Percentiles rank a stretch among this genome's conserved stretches.
These are phyloP conservation scores for Colletotrichum cordylinicola DNA, from an alignment of 2,329 filamentous ascomycete genomes.

Conservation along the genomic window DNA sequence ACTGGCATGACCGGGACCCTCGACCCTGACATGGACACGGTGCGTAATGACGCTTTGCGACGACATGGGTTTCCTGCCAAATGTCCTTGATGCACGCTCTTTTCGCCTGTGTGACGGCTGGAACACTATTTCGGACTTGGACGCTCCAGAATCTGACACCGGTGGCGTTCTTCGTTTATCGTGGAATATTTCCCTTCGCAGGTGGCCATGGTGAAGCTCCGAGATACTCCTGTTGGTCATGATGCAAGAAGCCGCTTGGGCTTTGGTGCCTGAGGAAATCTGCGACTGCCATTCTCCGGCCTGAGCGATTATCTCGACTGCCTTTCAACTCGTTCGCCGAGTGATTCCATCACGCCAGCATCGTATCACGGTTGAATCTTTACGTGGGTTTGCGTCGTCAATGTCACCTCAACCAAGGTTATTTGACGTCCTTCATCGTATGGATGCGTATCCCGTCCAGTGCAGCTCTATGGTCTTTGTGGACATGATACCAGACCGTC, in stretches of 20 bases:
- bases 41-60: constrained; percentile 15
- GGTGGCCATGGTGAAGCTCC: neutral
- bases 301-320: constrained; percentile 30
- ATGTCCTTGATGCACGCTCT: constrained; percentile 13
- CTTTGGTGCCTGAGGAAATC: neutral
- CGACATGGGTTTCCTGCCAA: constrained; percentile 10
- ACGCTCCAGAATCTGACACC: neutral
- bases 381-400: neutral
- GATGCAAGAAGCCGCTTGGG: neutral
- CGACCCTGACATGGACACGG: constrained; percentile 17
- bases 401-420: neutral
- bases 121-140: neutral
- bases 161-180: neutral
- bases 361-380: neutral
- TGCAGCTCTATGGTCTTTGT: neutral
- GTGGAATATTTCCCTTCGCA: neutral
- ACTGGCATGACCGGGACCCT: constrained; percentile 16
- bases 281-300: neutral
- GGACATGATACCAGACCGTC: constrained; percentile 4
- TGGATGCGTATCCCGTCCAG: neutral
- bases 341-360: neutral
- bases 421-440: neutral
- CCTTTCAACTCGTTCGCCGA: neutral
- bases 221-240: neutral
- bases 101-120: constrained; percentile 5